phyloP scores from a whole-genome alignment of 192 early-diverging fungal species.

The Jimgerdemannia lactiflua region DNA sequence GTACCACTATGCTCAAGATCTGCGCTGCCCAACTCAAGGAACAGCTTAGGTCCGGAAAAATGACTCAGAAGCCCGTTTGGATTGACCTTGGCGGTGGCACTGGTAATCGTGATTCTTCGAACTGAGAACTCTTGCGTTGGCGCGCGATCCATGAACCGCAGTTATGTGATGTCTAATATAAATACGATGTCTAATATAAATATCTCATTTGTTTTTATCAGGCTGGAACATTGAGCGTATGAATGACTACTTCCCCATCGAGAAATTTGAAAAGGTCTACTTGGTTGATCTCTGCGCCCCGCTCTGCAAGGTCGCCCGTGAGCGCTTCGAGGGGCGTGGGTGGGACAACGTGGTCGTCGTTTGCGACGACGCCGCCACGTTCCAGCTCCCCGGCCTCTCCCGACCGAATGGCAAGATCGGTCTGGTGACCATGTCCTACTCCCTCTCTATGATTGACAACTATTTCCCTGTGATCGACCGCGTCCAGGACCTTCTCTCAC shows the following conservation, averaged over 20 bases:
- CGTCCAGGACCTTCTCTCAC: slow-evolving; percentile 52
- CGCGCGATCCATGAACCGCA: background rate
- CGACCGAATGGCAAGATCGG: slow-evolving; percentile 60
- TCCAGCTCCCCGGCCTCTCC: slow-evolving; percentile 59
- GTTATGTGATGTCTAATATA: background rate
- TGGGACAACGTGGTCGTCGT: slow-evolving; percentile 81
- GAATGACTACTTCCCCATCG: slow-evolving; percentile 70
- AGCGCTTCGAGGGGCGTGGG: slow-evolving; percentile 70
- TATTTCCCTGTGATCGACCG: slow-evolving; percentile 70
- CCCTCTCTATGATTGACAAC: slow-evolving; percentile 83
- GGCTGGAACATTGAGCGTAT: slow-evolving; percentile 77
- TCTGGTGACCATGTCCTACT: slow-evolving; percentile 85
- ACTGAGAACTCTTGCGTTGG: background rate
- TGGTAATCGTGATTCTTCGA: slow-evolving; percentile 20
- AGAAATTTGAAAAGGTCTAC: slow-evolving; percentile 74
- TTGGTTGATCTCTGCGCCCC: slow-evolving; percentile 82
- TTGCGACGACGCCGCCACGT: slow-evolving; percentile 75
- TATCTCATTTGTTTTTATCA: background rate
- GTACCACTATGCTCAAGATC: slow-evolving; percentile 78
- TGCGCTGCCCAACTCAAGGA: slow-evolving; percentile 72
- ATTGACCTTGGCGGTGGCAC: slow-evolving; percentile 68
- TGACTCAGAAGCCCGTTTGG: slow-evolving; percentile 45
- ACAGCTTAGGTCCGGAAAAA: slow-evolving; percentile 8
- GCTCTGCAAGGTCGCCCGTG: slow-evolving; percentile 71
- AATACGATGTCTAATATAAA: background rate